A percentile compares a stretch with the other conserved stretches of the same genome.
Evolutionary conservation across 1,284 basidiomycete genomes (phyloP).

Genomic region (Spongiforma sp.): DNA sequence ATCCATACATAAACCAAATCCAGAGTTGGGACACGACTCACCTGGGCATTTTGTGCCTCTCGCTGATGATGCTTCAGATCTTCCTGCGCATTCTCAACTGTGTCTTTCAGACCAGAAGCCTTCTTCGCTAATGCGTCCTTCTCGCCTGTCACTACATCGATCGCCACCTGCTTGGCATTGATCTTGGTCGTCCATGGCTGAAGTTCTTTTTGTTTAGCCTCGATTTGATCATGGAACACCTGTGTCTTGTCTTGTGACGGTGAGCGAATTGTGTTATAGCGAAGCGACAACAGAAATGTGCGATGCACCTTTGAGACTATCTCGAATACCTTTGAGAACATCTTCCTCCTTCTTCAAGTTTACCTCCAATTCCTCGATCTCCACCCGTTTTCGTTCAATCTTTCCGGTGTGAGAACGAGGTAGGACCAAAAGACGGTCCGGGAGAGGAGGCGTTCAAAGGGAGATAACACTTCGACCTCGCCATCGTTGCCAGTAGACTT

Average conservation of each 20-base stretch:
- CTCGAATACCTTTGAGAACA: slow-evolving; percentile 84
- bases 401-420: too few relatives aligned
- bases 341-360: slow-evolving; percentile 84
- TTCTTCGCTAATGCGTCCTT: slow-evolving; percentile 82
- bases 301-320: slow-evolving; percentile 82
- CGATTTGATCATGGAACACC: slow-evolving; percentile 92
- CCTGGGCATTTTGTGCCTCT: slow-evolving; percentile 72
- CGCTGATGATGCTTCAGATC: slow-evolving; percentile 69
- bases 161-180: slow-evolving; percentile 80
- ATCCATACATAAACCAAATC: background rate
- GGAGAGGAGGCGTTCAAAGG: too few relatives aligned
- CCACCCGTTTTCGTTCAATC: slow-evolving; percentile 73
- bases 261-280: too few relatives aligned
- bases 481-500: too few relatives aligned
- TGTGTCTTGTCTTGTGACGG: slow-evolving; percentile 99
- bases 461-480: too few relatives aligned
- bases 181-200: slow-evolving; percentile 96
- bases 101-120: slow-evolving; percentile 69
- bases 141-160: slow-evolving; percentile 89
- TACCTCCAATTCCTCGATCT: slow-evolving; percentile 77
- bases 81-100: slow-evolving; percentile 73
- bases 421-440: too few relatives aligned
- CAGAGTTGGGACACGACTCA: slow-evolving; percentile 38
- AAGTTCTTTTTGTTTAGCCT: slow-evolving; percentile 92
- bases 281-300: background rate